Conservation (phyloP, 139 green algal species). For the Chlamydomonas sp. region DNA sequence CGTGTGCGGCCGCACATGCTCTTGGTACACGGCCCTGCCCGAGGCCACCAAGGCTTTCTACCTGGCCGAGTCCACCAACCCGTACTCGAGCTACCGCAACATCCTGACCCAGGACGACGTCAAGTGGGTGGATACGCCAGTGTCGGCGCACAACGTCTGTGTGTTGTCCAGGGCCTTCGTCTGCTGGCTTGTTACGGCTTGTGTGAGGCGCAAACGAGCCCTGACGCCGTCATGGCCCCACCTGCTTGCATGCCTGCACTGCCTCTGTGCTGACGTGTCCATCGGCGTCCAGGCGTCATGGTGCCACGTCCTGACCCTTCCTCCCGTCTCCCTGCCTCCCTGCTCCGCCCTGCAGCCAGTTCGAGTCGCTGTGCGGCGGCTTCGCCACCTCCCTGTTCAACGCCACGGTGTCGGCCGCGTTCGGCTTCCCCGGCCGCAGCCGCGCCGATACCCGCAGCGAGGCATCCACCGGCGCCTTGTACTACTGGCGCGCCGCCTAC, state of each 20-base stretch:
- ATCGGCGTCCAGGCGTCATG: background rate
- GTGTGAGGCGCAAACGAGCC: too few species aligned
- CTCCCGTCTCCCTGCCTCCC: background rate
- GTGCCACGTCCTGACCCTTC: background rate
- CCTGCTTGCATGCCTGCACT: too few species aligned
- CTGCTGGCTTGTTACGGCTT: too few species aligned
- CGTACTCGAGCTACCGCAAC: background rate
- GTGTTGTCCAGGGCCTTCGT: background rate
- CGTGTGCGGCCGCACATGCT: conserved; percentile 67
- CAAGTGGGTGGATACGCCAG: background rate
- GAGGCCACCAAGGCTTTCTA: background rate
- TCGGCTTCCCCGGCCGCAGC: conserved; percentile 61
- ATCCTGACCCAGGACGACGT: conserved; percentile 25
- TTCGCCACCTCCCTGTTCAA: background rate
- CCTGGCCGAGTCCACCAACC: background rate
- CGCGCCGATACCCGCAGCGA: conserved; percentile 13
- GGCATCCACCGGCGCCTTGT: conserved; percentile 51
- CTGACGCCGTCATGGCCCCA: too few species aligned
- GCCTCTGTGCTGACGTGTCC: background rate
- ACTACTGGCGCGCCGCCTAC: conserved; percentile 70
- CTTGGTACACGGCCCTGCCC: conserved; percentile 54
- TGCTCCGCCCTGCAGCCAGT: background rate
- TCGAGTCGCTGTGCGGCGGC: conserved; percentile 2
- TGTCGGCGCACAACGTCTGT: background rate
- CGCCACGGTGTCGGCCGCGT: conserved; percentile 20